Evolutionary conservation across 805 yeast genomes (phyloP).

Genomic region (Metschnikowia anglica): DNA sequence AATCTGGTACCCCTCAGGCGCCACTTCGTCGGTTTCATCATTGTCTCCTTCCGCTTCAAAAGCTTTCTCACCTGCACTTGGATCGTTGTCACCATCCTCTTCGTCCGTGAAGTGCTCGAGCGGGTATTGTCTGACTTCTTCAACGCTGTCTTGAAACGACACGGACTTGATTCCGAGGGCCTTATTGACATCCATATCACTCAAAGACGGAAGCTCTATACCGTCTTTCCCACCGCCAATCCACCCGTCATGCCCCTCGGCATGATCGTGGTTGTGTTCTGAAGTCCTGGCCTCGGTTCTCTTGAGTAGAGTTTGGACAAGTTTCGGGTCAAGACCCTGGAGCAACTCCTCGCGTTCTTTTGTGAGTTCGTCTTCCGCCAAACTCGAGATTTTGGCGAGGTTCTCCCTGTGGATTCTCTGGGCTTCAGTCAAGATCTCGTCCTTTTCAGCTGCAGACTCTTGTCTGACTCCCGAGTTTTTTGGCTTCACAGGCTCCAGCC

Average conservation of each 20-base stretch:
- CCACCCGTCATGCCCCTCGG: constrained; percentile 44
- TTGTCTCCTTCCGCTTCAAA: constrained; percentile 22
- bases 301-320: constrained; percentile 56
- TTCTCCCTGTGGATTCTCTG: constrained; percentile 80
- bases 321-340: constrained; percentile 64
- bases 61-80: not conserved
- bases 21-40: constrained; percentile 38
- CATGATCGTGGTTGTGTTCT: constrained; percentile 33
- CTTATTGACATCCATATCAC: constrained; percentile 35
- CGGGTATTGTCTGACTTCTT: constrained; percentile 12
- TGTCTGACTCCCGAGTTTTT: not conserved
- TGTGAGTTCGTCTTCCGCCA: constrained; percentile 66
- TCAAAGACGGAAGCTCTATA: constrained; percentile 34
- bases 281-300: constrained; percentile 52
- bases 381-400: constrained; percentile 53
- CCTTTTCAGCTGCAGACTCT: not conserved
- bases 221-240: constrained; percentile 42
- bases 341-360: constrained; percentile 66
- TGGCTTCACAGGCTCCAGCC: not conserved
- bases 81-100: constrained; percentile 33
- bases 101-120: constrained; percentile 21
- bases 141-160: constrained; percentile 15
- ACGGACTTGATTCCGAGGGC: constrained; percentile 35
- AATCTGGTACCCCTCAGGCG: constrained; percentile 43
- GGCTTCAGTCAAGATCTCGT: constrained; percentile 46